Evolutionary conservation across 23 red algal species (phyloP), one percentile per base, ranked within the genome.

Genomic region (Cyanidiococcus yangmingshanensis): DNA sequence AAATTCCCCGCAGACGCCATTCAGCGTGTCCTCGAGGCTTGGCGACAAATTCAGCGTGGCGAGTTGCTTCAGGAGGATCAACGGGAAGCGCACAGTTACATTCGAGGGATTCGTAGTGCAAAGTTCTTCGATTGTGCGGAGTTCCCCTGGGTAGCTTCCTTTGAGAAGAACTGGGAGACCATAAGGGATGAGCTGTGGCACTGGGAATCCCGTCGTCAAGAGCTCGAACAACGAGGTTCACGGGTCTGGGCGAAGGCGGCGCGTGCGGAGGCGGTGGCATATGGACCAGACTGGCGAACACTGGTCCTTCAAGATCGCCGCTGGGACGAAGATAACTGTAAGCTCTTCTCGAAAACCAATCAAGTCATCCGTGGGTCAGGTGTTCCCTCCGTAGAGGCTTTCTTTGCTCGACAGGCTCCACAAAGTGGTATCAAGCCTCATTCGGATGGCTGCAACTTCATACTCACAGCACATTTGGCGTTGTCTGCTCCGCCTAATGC

Each of bases 271-370:
- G 90, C 90, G 27, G 85, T 57, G 1, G 76, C 74, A 7, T 95
- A 95, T 63, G 90, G 90, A 30, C 90, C 90, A 30, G 80, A 95
- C 79, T 95, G 90, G 90, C 80, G 85, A 1, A 95, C 90, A 34
- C 90, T 95, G 37, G 90, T 95, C 38, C 78, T 95, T 2, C 85
- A 89, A 67, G 90, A 95, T 76, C 58, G 90, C 35, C 79, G 38
- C n/a, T 95, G 90, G 90, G 79, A 95, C 58, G 77, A 75, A 0
- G 75, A 59, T 2, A 95, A 95, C 54, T 58, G 41, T 16, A 84
- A 84, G 58, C 59, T 89, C 27, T 95, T 95, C 68, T 76, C 82
- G 30, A 58, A 85, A 58, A 95, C 90, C 29, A 74, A 68, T 36
- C 57, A 31, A 24, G 51, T 95, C 17, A 75, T 95, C 17, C 76